phyloP scores from a whole-genome alignment of 2,329 filamentous ascomycete genomes.

The Cyphellophora europaea region DNA sequence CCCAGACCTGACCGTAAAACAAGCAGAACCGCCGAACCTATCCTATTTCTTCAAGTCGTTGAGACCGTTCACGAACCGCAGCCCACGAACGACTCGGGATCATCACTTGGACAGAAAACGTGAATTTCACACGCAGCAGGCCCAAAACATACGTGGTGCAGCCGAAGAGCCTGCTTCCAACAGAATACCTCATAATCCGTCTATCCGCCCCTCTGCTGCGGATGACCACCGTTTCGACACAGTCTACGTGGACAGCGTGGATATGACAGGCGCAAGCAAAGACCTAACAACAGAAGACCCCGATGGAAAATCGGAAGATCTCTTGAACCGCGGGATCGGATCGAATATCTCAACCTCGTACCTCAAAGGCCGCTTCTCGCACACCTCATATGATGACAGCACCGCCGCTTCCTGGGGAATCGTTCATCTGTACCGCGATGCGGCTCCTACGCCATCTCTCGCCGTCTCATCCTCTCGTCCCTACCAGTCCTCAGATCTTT shows the following conservation, averaged over 20 bases:
- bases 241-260: slow-evolving; percentile 72
- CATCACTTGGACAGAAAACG: slow-evolving; percentile 2
- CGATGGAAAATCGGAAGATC: slow-evolving; percentile 25
- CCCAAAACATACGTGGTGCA: no score
- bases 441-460: slow-evolving; percentile 59
- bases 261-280: slow-evolving; percentile 42
- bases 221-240: slow-evolving; percentile 71
- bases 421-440: slow-evolving; percentile 86
- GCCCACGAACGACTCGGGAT: slow-evolving; percentile 2
- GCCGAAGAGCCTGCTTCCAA: no score
- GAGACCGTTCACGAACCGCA: slow-evolving; percentile 13
- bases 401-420: slow-evolving; percentile 63
- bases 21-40: slow-evolving; percentile 5
- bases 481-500: slow-evolving; percentile 14
- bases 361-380: slow-evolving; percentile 72
- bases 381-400: slow-evolving; percentile 66
- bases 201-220: slow-evolving; percentile 10
- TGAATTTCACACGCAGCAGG: not conserved
- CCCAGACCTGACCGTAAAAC: not conserved
- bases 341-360: slow-evolving; percentile 55
- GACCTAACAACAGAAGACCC: slow-evolving; percentile 17
- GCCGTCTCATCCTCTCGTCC: slow-evolving; percentile 34
- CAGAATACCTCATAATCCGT: slow-evolving; percentile 22
- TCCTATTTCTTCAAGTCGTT: slow-evolving; percentile 14
- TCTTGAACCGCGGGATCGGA: slow-evolving; percentile 39